Percentiles rank a stretch among this genome's conserved stretches.
Conservation (phyloP, 176 grass and related monocot species). For the Neostapfia colusana region DNA sequence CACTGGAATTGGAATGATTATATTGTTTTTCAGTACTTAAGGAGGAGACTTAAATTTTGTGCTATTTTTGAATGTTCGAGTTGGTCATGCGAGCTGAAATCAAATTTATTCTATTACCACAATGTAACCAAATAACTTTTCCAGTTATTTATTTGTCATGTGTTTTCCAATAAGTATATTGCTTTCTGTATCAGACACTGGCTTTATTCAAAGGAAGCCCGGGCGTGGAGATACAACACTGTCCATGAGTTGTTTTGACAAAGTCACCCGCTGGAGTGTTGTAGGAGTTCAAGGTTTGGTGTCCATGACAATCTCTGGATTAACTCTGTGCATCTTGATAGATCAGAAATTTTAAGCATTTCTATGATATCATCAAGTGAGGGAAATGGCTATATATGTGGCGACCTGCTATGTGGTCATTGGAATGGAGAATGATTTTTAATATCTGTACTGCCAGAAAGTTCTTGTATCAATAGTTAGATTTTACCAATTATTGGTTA, state of each 20-base stretch:
- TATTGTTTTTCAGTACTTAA: neutral
- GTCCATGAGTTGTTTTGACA: conserved; percentile 89
- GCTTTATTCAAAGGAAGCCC: conserved; percentile 73
- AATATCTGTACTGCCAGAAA: neutral
- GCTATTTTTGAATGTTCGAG: neutral
- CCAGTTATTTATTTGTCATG: neutral
- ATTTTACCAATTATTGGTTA: neutral
- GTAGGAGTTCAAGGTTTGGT: conserved; percentile 79
- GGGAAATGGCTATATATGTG: neutral
- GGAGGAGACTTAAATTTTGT: neutral
- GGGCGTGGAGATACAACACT: conserved; percentile 76
- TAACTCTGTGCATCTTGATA: neutral
- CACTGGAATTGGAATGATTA: neutral
- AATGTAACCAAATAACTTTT: neutral
- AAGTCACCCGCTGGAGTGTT: conserved; percentile 76
- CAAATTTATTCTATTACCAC: neutral
- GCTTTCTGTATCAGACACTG: conserved; percentile 30
- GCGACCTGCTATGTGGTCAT: neutral
- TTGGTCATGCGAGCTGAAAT: conserved; percentile 3
- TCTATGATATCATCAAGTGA: neutral
- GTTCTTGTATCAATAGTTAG: neutral
- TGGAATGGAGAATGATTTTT: neutral
- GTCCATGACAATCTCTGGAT: neutral
- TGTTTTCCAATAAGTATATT: neutral
- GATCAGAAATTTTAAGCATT: neutral